Base-by-base conservation (phyloP, 2,329 filamentous ascomycete species). In the Xylariaceae sp. region DNA sequence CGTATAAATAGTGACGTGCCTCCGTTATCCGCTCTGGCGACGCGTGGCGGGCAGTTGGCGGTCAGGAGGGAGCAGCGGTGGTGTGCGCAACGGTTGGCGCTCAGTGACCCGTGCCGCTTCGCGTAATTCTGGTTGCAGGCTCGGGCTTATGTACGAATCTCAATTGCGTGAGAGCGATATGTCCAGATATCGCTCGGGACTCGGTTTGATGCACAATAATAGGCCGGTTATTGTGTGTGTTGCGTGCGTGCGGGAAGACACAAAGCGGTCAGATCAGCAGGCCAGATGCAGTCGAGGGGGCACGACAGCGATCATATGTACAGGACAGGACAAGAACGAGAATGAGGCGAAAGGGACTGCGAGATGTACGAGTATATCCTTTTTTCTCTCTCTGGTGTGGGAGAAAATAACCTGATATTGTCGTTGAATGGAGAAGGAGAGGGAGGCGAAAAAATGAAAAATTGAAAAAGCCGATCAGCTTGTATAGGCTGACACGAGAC, bases 401-500 rank as follows among this genome's bases (percentile, higher is more conserved):
- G 37, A 41, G 37, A 41, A 10, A 41, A 41, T 41, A 41, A 41
- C 37, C 11, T 9, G 37, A 41, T 45, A 45, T n/a, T n/a, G n/a
- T 11, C 11, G 13, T n/a, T n/a, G 13, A 13, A 13, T 45, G n/a
- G n/a, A 35, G 17, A 13, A 41, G 11, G 7, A 41, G 23, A 30
- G 23, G 23, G 37, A 56, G 52, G 35, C 15, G 52, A 50, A 48
- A 49, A 49, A 52, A 35, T 8, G 2, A 50, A 30, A 44, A 44
- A 34, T 30, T 50, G 30, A 53, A 18, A 52, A 57, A 59, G 51
- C 23, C 23, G 23, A 30, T 30, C 23, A 53, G 57, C 44, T 50
- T 59, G 61, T 56, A 41, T 41, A 62, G 57, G 59, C 61, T 63
- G 59, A 63, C 61, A 59, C 56, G 59, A 63, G 61, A 63, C 41